Base-by-base conservation (phyloP, 805 yeast species). In the Saturnispora zaruensis region DNA sequence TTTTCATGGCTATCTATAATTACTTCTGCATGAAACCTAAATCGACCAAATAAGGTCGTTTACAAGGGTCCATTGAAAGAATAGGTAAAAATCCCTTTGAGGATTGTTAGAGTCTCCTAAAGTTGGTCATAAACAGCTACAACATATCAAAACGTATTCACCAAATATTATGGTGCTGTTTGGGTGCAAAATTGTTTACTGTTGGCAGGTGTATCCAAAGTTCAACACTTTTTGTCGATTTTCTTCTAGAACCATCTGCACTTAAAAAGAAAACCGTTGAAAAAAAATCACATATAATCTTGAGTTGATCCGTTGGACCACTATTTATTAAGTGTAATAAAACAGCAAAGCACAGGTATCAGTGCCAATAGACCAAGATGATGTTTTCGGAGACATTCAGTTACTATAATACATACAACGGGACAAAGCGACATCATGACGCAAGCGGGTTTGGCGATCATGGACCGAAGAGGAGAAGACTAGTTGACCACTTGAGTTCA, bases 341-440 rank as follows among this genome's bases (percentile, higher is more conserved):
- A 7, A 4, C 18, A 18, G 6, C 11, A 32, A 33, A 7, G 13
- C 6, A 8, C 13, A 14, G 14, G 14, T 4, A 45, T 37, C 18
- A 18, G 28, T 21, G 16, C 23, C 9, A 8, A 21, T 16, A 23
- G 14, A 3, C 9, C 18, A 45, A 30, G 18, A 37, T 37, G 43
- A 47, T 47, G 50, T 41, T 47, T 13, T 41, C 45, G 5, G 50
- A 47, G 45, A 16, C 50, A 23, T 47, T 24, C 33, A 41, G 45
- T 13, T 47, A 47, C 18, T 47, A 47, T 33, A 47, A 47, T 26
- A 47, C 50, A 18, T 47, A 47, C 34, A 47, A 41, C 28, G 50
- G 50, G 9, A 47, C 45, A 24, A 47, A 47, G 21, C 41, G 50
- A 25, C 41, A 33, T 21, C 50, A 47, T 24, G 50, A 41, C 32